Evolutionary conservation across 306 rosid species (phyloP), one percentile per base, ranked within the genome.

Genomic region (Argentina anserina): DNA sequence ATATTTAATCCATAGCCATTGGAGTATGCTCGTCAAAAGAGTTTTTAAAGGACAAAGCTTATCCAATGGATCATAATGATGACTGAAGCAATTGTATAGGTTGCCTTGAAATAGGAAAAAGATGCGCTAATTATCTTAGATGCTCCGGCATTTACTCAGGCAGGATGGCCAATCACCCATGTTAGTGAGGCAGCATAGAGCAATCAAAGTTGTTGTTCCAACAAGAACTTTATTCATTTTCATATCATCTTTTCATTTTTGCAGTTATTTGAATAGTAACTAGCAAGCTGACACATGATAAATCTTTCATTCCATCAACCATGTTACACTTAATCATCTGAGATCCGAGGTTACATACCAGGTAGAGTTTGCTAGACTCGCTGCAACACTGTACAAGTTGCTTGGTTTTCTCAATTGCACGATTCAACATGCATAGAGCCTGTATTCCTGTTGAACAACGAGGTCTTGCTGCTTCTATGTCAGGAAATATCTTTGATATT

Each of bases 311-410:
- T 37, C 65, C 45, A 69, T 61, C 66, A 40, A 42, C 67, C 46
- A 74, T 75, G 61, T 42, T 65, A 56, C 13, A 37, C 74, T 45
- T 65, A 59, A 64, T 58, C 72, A 75, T 81, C 59, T 42, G 58
- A 56, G 55, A 75, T 81, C 59, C 39, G 58, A 56, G 55, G 55
- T 76, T 62, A 80, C 96, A 7, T 29, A 93, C 98, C 92, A 93
- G 88, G 79, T 93, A 93, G 81, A 93, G 92, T 86, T 83, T 86
- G 81, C 97, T 93, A 37, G 88, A 87, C 25, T 93, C 93, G 28
- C 88, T 56, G 70, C 97, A 93, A 63, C 82, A 7, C 67, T 80
- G 87, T 72, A 93, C 88, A 37, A 87, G 77, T 29, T 71, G 76
- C 65, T 82, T 84, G 79, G 93, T 89, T 75, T 85, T 89, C 23